These are phyloP conservation scores for Thraustochytrium sp. DNA, from an alignment of 352 stramenopile species.

Conservation along the genomic window DNA sequence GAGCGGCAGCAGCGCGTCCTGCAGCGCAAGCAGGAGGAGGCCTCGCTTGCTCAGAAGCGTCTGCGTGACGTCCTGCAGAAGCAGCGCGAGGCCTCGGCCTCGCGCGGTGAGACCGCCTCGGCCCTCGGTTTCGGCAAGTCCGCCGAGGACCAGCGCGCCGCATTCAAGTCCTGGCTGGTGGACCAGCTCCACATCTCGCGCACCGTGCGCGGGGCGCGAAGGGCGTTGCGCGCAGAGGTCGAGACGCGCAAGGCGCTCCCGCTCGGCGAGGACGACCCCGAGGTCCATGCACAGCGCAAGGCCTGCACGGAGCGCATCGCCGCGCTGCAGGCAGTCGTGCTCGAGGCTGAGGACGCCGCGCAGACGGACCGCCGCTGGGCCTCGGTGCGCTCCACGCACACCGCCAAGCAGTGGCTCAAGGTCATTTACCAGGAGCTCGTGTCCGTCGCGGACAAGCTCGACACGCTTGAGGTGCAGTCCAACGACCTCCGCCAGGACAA, in stretches of 20 bases:
- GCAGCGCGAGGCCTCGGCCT: background rate
- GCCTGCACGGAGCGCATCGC: background rate
- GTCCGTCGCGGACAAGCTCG: background rate
- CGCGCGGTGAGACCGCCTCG: background rate
- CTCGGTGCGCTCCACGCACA: background rate
- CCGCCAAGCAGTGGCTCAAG: conserved; percentile 5
- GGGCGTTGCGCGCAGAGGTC: background rate
- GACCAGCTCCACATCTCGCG: conserved; percentile 20
- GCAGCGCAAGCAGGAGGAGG: conserved; percentile 32
- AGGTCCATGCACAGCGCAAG: background rate
- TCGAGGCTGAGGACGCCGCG: background rate
- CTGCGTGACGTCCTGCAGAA: conserved; percentile 1
- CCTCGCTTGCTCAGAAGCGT: background rate
- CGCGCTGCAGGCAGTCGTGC: background rate
- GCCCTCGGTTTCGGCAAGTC: background rate
- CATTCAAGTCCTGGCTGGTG: conserved; percentile 4
- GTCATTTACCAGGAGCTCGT: conserved; percentile 24
- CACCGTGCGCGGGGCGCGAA: background rate
- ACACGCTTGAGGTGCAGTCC: background rate
- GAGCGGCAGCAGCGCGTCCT: conserved; percentile 20
- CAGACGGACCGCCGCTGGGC: background rate
- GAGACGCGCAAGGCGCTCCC: background rate
- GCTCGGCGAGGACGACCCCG: background rate
- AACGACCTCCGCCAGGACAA: background rate
- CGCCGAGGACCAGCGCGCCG: background rate